Evolutionary conservation across 495 filamentous ascomycete species (phyloP).

Genomic region (Podospora bellae-mahoneyi): DNA sequence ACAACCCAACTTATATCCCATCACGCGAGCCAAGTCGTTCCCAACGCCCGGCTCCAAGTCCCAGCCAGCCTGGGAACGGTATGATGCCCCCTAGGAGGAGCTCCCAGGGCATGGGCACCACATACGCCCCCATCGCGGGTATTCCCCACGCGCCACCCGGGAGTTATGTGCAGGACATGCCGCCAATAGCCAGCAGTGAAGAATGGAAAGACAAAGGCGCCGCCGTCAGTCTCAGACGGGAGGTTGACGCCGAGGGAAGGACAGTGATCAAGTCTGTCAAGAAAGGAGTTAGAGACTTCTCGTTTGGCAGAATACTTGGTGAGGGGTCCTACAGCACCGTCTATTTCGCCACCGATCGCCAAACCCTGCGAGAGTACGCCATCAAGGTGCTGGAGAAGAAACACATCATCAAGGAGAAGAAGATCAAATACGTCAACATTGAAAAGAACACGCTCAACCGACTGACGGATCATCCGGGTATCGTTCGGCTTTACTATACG

Average conservation of each 20-base stretch:
- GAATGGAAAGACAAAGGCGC: constrained; percentile 96
- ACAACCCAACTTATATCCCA: constrained; percentile 61
- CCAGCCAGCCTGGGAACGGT: constrained; percentile 45
- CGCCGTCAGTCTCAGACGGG: constrained; percentile 71
- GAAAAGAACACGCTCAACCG: constrained; percentile 98
- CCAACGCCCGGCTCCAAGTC: constrained; percentile 51
- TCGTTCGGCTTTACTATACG: constrained; percentile 96
- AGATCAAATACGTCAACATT: constrained; percentile 99
- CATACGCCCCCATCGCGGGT: constrained; percentile 43
- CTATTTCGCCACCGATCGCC: constrained; percentile 87
- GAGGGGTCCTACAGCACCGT: constrained; percentile 99
- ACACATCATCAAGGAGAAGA: constrained; percentile 99
- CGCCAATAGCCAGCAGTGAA: constrained; percentile 67
- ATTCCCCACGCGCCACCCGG: constrained; percentile 38
- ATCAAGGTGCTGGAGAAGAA: constrained; percentile 98
- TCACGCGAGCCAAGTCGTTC: constrained; percentile 68
- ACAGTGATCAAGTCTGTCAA: constrained; percentile 80
- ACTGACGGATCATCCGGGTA: constrained; percentile 92
- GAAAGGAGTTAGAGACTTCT: constrained; percentile 96
- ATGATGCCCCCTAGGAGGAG: constrained; percentile 63
- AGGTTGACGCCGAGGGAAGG: constrained; percentile 78
- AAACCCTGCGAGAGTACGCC: constrained; percentile 93
- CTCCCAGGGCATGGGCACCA: constrained; percentile 58
- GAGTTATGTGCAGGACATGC: constrained; percentile 61
- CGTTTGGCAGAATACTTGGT: constrained; percentile 85